phyloP scores from a whole-genome alignment of 306 rosid species.

The Begonia masoniana region DNA sequence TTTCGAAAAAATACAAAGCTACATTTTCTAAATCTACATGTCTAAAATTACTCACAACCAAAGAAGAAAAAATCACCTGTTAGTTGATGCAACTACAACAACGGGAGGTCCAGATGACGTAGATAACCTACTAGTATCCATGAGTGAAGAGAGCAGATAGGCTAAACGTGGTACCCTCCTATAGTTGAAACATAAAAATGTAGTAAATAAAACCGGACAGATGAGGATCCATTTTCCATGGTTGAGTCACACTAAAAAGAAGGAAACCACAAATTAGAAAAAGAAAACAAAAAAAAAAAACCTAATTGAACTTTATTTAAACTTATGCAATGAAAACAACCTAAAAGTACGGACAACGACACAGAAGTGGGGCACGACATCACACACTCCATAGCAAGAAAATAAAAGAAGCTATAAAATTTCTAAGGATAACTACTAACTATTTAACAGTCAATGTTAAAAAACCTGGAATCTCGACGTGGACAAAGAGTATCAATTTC shows the following conservation, averaged over 20 bases:
- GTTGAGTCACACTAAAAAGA: background rate
- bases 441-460: no score
- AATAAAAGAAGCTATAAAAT: no score
- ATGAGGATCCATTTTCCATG: background rate
- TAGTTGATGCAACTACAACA: conserved; percentile 85
- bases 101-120: conserved; percentile 34
- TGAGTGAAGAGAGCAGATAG: conserved; percentile 49
- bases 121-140: conserved; percentile 57
- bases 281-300: no score
- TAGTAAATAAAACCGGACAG: no score
- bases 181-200: conserved; percentile 11
- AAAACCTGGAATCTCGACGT: conserved; percentile 62
- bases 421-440: no score
- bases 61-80: conserved; percentile 33
- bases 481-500: conserved; percentile 89
- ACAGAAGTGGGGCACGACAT: no score
- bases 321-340: no score
- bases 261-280: background rate
- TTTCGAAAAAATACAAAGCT: background rate
- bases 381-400: no score
- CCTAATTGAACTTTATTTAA: no score
- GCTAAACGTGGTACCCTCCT: conserved; percentile 71
- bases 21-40: no score
- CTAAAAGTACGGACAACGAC: no score
- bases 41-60: no score